Evolutionary conservation across 75 land plant genomes (phyloP).

Genomic region (Cupressus sempervirens): DNA sequence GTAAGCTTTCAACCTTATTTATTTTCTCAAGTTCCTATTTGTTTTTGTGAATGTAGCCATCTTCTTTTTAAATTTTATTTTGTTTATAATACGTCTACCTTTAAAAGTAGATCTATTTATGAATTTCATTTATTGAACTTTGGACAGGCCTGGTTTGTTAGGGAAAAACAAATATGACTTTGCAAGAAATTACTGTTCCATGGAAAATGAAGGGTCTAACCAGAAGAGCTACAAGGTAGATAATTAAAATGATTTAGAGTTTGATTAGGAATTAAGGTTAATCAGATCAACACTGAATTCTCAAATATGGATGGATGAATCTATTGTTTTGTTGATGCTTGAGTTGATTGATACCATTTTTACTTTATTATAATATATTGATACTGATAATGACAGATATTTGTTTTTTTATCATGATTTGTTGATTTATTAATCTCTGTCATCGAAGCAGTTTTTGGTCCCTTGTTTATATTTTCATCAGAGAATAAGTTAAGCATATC

Average conservation of each 20-base stretch:
- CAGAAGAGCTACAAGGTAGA: conserved; percentile 37
- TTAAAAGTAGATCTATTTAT: background rate
- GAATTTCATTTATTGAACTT: background rate
- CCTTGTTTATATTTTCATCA: background rate
- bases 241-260: background rate
- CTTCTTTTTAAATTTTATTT: background rate
- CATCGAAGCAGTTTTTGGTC: background rate
- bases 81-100: background rate
- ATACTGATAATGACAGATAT: background rate
- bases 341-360: background rate
- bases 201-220: conserved; percentile 27
- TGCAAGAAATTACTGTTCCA: conserved; percentile 74
- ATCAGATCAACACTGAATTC: background rate
- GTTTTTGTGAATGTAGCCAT: background rate
- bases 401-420: background rate
- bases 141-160: conserved; percentile 78
- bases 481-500: background rate
- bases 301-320: background rate
- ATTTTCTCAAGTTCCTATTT: background rate
- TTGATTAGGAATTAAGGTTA: background rate
- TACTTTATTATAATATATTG: background rate
- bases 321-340: background rate
- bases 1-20: conserved; percentile 29
- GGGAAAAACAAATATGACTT: conserved; percentile 90
- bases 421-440: background rate